Evolutionary conservation across 805 yeast genomes (phyloP).

Genomic region (Metschnikowia similis): DNA sequence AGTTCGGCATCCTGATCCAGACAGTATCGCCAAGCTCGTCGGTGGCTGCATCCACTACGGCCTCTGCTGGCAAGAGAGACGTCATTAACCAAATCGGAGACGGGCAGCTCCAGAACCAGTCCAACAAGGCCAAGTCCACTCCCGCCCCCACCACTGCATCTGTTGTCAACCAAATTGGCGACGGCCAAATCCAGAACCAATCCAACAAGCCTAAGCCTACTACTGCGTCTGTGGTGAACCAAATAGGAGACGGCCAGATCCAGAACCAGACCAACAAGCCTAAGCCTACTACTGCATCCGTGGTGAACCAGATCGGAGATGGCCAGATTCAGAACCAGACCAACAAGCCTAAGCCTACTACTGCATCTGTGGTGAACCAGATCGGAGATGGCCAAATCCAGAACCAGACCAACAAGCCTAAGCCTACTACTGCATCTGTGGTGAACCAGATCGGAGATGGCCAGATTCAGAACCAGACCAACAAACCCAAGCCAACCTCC

Average conservation of each 20-base stretch:
- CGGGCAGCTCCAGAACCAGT: no score
- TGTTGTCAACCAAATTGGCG: constrained; percentile 15
- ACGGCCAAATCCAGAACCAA: constrained; percentile 17
- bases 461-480: constrained; percentile 21
- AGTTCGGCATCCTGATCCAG: constrained; percentile 68
- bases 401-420: constrained; percentile 11
- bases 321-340: constrained; percentile 48
- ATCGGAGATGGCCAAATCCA: constrained; percentile 27
- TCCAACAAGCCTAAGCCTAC: constrained; percentile 23
- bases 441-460: constrained; percentile 27
- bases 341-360: constrained; percentile 1
- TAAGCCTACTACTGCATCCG: constrained; percentile 27
- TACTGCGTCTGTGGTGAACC: constrained; percentile 20
- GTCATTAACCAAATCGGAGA: constrained; percentile 46
- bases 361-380: constrained; percentile 21
- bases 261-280: constrained; percentile 11
- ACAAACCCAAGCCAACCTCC: no score
- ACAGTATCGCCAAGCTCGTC: constrained; percentile 31
- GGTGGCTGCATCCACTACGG: not conserved
- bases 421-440: constrained; percentile 14
- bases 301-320: constrained; percentile 43
- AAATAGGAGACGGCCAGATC: constrained; percentile 17
- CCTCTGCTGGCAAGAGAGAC: constrained; percentile 21
- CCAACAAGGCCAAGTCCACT: constrained; percentile 25
- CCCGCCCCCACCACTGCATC: constrained; percentile 8